Percentiles rank a stretch among this genome's conserved stretches.
phyloP scores from a whole-genome alignment of 805 yeast species.

The Phaffomyces opuntiae region DNA sequence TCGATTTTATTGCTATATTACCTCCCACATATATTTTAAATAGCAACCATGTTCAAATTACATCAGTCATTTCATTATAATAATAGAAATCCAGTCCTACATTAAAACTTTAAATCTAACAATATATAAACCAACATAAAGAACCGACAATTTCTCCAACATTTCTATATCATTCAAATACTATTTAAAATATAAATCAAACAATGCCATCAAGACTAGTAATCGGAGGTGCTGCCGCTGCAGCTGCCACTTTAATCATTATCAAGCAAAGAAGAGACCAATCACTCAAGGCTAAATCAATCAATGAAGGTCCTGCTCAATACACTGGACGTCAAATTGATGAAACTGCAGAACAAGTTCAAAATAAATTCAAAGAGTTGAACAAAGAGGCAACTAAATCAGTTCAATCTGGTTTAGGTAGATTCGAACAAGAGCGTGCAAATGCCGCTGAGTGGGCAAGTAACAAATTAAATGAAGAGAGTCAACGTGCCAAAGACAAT shows the following conservation, averaged over 20 bases:
- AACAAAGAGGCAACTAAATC: constrained; percentile 16
- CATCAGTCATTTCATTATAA: too few relatives aligned
- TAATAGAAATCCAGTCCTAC: too few relatives aligned
- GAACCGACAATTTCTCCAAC: too few relatives aligned
- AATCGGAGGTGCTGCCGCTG: constrained; percentile 20
- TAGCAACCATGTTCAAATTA: too few relatives aligned
- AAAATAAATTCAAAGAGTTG: constrained; percentile 11
- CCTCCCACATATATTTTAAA: too few relatives aligned
- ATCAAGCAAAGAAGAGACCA: not conserved
- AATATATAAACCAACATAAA: too few relatives aligned
- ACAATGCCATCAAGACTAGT: constrained; percentile 8
- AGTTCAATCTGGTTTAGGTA: constrained; percentile 12
- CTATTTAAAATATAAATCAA: not conserved
- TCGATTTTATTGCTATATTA: too few relatives aligned
- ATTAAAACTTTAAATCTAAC: too few relatives aligned
- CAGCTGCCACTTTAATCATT: constrained; percentile 22
- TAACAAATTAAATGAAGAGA: constrained; percentile 12
- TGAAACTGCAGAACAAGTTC: constrained; percentile 15
- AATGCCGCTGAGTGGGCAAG: constrained; percentile 17
- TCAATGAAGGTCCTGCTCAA: constrained; percentile 15
- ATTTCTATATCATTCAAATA: not conserved
- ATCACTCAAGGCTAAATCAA: not conserved
- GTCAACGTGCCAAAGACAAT: constrained; percentile 13
- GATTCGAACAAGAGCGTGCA: constrained; percentile 11
- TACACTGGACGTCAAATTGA: constrained; percentile 21